Base-by-base conservation (phyloP, 1,284 basidiomycete genomes). In the Neolentinus lepideus region DNA sequence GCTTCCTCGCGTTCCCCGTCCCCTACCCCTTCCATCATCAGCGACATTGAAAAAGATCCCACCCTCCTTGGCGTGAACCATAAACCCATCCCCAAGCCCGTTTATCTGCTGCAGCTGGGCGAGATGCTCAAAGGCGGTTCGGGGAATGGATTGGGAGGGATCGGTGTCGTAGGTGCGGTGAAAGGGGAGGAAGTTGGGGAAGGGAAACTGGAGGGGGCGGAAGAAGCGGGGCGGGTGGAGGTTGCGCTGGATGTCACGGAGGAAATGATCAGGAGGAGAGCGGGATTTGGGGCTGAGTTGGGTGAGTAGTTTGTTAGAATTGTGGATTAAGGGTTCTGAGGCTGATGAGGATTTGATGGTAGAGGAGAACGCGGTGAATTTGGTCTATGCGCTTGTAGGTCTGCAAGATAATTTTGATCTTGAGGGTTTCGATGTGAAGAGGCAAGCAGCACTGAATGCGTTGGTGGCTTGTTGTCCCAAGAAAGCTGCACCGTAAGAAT, bases 361-460 rank as follows among this genome's bases (percentile, higher is more conserved):
- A 91, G 91, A 85, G 59, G 96, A 98, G 70, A 96, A 95, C 63
- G 88, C 92, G 0, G 84, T 90, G 33, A 88, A 94, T 61, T 78
- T 98, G 3, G 80, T 83, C 0, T 83, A 90, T 56, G 83, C 83
- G 0, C 75, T 96, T 2, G 68, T 92, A 19, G 83, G 81, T 1
- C 71, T 98, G 43, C 85, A 92, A 58, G 81, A 99, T 66, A 92
- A 91, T 59, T 98, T 81, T 62, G 84, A 94, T 8, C 72, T 96
- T 6, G 82, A 85, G 1, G 77, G 73, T 2, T 98, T 98, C 60
- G 84, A 92, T n/a, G 71, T 77, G 48, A 86, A 87, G 62, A 77
- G 92, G 53, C 90, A 93, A 64, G 81, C 75, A 0, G 83, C 90
- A 4, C 65, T 97, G 50, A 88, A 77, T 58, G 93, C 93, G 0